Evolutionary conservation across 176 grass and related monocot species (phyloP).

Genomic region (Aegilops speltoides): DNA sequence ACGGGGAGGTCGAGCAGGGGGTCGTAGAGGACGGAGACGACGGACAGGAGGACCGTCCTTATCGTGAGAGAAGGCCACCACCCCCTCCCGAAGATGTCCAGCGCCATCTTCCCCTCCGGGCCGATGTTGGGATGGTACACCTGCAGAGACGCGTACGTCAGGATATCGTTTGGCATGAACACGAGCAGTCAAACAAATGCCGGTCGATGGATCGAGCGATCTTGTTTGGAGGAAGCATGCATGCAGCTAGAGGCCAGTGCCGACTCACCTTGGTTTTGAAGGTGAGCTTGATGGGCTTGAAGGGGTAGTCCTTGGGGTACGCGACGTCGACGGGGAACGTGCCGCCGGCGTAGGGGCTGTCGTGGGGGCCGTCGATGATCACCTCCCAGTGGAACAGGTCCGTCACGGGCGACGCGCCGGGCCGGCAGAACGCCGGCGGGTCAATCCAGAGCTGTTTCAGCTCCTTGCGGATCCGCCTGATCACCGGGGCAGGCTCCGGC

Average conservation of each 20-base stretch:
- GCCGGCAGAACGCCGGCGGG: conserved; percentile 20
- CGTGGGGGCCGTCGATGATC: conserved; percentile 31
- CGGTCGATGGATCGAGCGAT: too few species aligned
- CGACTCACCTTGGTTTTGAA: too few species aligned
- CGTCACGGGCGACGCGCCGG: background rate
- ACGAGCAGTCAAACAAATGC: too few species aligned
- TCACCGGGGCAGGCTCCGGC: too few species aligned
- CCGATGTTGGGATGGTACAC: conserved; percentile 11
- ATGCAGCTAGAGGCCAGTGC: too few species aligned
- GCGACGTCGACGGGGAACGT: conserved; percentile 11
- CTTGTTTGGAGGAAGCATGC: too few species aligned
- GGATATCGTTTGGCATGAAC: too few species aligned
- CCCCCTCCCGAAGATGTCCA: background rate
- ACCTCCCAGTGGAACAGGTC: conserved; percentile 39
- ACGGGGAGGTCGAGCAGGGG: conserved; percentile 24
- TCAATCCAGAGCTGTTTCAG: too few species aligned
- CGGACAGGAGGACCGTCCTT: background rate
- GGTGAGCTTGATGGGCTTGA: too few species aligned
- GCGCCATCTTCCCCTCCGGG: background rate
- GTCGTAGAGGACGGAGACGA: conserved; percentile 35
- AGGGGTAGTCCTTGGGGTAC: too few species aligned
- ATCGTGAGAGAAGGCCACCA: background rate
- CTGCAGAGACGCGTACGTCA: too few species aligned
- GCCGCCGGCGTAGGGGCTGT: conserved; percentile 32
- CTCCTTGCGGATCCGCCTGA: too few species aligned